These are phyloP conservation scores for Euryodendron excelsum DNA, from an alignment of 148 eudicot genomes.

Conservation along the genomic window DNA sequence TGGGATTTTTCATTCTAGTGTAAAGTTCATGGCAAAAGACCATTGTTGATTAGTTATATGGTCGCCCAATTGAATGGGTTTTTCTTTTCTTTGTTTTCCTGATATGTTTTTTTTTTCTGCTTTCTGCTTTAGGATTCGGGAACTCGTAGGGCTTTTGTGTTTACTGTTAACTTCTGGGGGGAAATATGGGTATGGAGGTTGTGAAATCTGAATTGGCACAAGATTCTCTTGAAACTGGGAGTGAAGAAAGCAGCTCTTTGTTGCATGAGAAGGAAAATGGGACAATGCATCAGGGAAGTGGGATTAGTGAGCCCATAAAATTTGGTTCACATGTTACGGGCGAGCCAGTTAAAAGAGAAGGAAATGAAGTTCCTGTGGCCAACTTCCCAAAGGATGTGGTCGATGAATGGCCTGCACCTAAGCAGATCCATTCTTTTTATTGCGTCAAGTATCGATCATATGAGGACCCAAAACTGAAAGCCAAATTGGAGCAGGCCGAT, in stretches of 20 bases:
- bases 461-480: conserved; percentile 73
- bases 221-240: conserved; percentile 36
- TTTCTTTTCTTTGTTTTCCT: background rate
- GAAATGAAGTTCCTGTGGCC: conserved; percentile 30
- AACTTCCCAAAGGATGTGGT: conserved; percentile 66
- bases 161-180: background rate
- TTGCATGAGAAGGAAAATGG: conserved; percentile 42
- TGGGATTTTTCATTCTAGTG: background rate
- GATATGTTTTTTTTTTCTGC: background rate
- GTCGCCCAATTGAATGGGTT: background rate
- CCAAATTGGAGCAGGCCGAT: conserved; percentile 52
- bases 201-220: conserved; percentile 55
- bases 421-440: conserved; percentile 57
- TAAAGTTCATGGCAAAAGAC: background rate
- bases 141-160: background rate
- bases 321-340: conserved; percentile 63
- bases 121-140: background rate
- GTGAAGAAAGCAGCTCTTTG: conserved; percentile 21
- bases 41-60: background rate
- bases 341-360: conserved; percentile 45
- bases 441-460: conserved; percentile 51
- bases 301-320: conserved; percentile 42
- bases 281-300: conserved; percentile 23
- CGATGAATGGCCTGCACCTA: conserved; percentile 84
- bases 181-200: conserved; percentile 20